Percentiles rank a stretch among this genome's conserved stretches.
phyloP scores from a whole-genome alignment of 495 filamentous ascomycete species.

The Xylaria scruposa region DNA sequence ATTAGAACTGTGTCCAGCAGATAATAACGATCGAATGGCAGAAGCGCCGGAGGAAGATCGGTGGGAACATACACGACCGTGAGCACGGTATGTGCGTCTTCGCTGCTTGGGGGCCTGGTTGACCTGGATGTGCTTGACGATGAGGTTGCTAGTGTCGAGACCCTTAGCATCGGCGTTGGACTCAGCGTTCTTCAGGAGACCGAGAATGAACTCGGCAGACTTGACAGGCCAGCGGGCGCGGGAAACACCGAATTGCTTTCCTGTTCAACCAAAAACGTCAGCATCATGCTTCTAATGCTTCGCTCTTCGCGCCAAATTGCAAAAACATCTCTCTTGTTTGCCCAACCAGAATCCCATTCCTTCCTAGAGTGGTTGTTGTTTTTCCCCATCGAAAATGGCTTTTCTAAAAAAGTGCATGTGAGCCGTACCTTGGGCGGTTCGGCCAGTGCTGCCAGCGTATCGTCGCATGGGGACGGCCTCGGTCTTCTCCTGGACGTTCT shows the following conservation, averaged over 20 bases:
- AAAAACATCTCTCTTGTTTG: background rate
- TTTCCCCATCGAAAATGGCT: background rate
- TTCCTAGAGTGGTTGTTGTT: background rate
- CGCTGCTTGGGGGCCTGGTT: conserved; percentile 99
- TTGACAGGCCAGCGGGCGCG: conserved; percentile 99
- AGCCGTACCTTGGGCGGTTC: conserved; percentile 91
- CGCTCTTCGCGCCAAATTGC: background rate
- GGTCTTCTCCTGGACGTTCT: conserved; percentile 93
- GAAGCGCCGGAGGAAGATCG: background rate
- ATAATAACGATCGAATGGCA: background rate
- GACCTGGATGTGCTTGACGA: conserved; percentile 99
- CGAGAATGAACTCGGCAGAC: conserved; percentile 96
- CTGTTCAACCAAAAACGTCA: conserved; percentile 58
- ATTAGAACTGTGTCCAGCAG: conserved; percentile 38
- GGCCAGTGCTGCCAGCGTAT: conserved; percentile 92
- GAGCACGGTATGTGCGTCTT: conserved; percentile 97
- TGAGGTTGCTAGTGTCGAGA: conserved; percentile 93
- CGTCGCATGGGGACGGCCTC: conserved; percentile 97
- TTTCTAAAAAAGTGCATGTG: background rate
- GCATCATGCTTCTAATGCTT: conserved; percentile 24
- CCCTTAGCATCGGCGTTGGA: conserved; percentile 99
- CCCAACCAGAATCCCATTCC: background rate
- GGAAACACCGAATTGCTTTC: conserved; percentile 97
- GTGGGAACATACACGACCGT: conserved; percentile 88
- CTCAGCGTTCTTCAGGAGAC: conserved; percentile 98